phyloP scores from a whole-genome alignment of 768 basidiomycete genomes.

The Boletus patriciae region DNA sequence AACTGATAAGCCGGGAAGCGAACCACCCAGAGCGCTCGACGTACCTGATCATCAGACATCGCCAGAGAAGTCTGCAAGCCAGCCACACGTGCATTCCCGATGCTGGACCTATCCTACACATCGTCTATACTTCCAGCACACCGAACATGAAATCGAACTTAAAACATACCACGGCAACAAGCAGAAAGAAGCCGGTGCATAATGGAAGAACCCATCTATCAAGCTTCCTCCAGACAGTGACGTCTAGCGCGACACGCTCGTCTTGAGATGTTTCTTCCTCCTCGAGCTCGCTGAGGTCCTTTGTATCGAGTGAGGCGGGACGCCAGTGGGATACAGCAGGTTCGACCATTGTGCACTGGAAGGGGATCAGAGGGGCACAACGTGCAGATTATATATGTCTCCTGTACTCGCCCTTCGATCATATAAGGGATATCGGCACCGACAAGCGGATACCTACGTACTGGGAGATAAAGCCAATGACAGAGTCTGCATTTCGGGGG shows the following conservation, averaged over 20 bases:
- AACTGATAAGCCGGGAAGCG: background rate
- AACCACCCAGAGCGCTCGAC: background rate
- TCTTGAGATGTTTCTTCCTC: conserved; percentile 3
- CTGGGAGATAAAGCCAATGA: too few relatives aligned
- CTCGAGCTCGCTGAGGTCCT: background rate
- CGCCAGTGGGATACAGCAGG: background rate
- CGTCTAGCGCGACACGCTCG: conserved; percentile 30
- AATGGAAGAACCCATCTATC: conserved; percentile 50
- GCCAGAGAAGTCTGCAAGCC: conserved; percentile 54
- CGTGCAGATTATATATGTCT: background rate
- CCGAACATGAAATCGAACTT: background rate
- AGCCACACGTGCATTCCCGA: conserved; percentile 60
- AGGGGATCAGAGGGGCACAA: too few relatives aligned
- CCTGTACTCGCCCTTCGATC: background rate
- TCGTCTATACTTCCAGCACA: background rate
- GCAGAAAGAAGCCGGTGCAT: conserved; percentile 47
- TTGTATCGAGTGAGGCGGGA: background rate
- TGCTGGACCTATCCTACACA: conserved; percentile 42
- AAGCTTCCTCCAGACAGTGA: conserved; percentile 47
- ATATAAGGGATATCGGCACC: background rate
- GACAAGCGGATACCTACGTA: too few relatives aligned
- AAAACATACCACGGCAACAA: conserved; percentile 49
- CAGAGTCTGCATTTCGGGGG: background rate
- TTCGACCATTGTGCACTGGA: too few relatives aligned
- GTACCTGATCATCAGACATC: conserved; percentile 29